phyloP scores from a whole-genome alignment of 2,329 filamentous ascomycete genomes.

The Pestalotiopsis sp. region DNA sequence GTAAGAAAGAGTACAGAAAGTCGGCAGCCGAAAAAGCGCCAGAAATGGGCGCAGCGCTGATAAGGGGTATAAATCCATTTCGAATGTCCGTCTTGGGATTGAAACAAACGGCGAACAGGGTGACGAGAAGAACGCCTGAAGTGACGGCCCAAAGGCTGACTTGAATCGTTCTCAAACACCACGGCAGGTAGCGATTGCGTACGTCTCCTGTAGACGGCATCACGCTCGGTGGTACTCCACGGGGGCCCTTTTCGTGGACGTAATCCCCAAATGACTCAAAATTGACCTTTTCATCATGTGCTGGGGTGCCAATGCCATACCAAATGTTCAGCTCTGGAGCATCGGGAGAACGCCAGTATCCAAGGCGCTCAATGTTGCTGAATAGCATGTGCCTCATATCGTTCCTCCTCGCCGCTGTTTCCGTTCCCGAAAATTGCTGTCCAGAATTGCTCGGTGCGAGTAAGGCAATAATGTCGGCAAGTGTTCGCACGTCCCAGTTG shows the following conservation, averaged over 20 bases:
- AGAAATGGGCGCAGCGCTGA: conserved; percentile 61
- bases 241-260: conserved; percentile 12
- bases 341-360: conserved; percentile 79
- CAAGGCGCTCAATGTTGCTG: conserved; percentile 71
- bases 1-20: conserved; percentile 82
- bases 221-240: conserved; percentile 41
- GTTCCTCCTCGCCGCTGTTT: conserved; percentile 56
- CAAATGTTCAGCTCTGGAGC: conserved; percentile 66
- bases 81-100: conserved; percentile 67
- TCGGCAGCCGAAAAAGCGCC: conserved; percentile 82
- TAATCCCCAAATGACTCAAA: conserved; percentile 30
- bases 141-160: conserved; percentile 69
- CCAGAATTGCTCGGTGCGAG: conserved; percentile 81
- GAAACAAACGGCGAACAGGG: conserved; percentile 79
- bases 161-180: conserved; percentile 70
- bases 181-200: conserved; percentile 72
- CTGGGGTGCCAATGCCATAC: conserved; percentile 50
- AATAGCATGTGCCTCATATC: conserved; percentile 58
- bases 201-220: conserved; percentile 53
- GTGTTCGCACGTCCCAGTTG: conserved; percentile 76
- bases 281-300: conserved; percentile 26
- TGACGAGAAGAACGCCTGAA: conserved; percentile 63
- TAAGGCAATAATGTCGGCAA: conserved; percentile 80
- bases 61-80: conserved; percentile 70
- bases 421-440: conserved; percentile 70